Percentiles rank a stretch among this genome's conserved stretches.
Conservation (phyloP, 768 basidiomycete species). For the Leucosporidium yakuticum region DNA sequence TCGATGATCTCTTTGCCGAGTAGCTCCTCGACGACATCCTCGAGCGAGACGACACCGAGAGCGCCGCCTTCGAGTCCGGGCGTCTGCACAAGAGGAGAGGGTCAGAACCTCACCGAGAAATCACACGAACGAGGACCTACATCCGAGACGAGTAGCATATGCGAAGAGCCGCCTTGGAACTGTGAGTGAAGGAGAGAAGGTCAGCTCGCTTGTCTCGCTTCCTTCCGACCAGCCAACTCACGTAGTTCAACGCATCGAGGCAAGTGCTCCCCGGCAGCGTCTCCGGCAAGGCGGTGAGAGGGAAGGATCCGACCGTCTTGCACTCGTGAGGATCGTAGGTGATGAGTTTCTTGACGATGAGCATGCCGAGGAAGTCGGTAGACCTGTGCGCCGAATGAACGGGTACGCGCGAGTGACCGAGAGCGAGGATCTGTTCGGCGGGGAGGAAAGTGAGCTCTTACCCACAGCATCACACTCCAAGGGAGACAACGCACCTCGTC, state of each 20-base stretch:
- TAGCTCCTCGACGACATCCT: constrained; percentile 1
- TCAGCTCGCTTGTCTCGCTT: not conserved
- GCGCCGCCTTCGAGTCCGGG: constrained; percentile 1
- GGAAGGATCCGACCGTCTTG: not conserved
- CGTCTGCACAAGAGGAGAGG: not conserved
- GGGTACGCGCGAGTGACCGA: not conserved
- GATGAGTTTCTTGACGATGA: not conserved
- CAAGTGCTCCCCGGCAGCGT: not conserved
- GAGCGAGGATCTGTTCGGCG: not conserved
- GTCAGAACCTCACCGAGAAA: not conserved
- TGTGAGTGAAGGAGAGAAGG: not conserved
- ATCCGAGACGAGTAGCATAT: constrained; percentile 74
- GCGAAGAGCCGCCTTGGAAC: constrained; percentile 81
- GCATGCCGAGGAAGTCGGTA: constrained; percentile 1
- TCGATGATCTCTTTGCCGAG: not conserved
- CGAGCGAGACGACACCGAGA: not conserved
- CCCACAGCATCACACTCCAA: no score
- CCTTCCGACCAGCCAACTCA: not conserved
- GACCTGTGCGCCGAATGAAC: not conserved
- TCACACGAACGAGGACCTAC: constrained; percentile 36
- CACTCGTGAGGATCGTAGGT: constrained; percentile 1
- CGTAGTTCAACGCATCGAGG: not conserved
- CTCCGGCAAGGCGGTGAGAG: not conserved
- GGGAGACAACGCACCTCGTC: not conserved
- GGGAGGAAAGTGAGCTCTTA: no score